Conservation (phyloP, 441 rosid genomes). For the Erysimum pusillum region DNA sequence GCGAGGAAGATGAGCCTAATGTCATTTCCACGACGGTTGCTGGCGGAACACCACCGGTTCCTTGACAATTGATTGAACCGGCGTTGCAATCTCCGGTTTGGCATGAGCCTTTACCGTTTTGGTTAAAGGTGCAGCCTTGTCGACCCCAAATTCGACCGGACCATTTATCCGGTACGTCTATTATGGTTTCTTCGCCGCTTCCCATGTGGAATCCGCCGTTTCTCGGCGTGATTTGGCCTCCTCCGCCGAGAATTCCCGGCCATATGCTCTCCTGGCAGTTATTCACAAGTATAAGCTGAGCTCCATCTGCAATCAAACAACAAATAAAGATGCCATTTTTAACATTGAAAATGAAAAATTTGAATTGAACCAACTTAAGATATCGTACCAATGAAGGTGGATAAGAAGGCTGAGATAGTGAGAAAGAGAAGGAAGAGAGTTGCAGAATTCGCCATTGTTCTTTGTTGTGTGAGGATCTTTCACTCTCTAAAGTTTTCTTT, state of each 20-base stretch:
- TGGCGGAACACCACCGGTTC: constrained; percentile 79
- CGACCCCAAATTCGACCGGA: constrained; percentile 92
- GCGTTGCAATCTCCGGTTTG: constrained; percentile 78
- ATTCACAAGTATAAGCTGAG: constrained; percentile 81
- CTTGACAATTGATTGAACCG: constrained; percentile 69
- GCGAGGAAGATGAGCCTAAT: constrained; percentile 68
- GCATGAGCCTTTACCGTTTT: constrained; percentile 77
- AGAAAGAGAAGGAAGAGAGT: constrained; percentile 49
- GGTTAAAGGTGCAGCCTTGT: constrained; percentile 78
- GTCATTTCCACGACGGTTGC: constrained; percentile 94
- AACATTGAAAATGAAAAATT: not conserved
- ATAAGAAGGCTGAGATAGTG: constrained; percentile 41
- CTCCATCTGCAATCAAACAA: constrained; percentile 61
- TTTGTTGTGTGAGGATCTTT: constrained; percentile 13
- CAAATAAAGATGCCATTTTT: constrained; percentile 2
- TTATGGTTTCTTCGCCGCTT: constrained; percentile 71
- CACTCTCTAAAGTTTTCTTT: constrained; percentile 18
- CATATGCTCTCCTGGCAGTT: constrained; percentile 87
- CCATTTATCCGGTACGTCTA: constrained; percentile 83
- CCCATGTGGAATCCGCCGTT: constrained; percentile 82
- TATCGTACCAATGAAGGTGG: constrained; percentile 49
- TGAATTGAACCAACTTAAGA: not conserved
- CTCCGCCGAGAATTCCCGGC: constrained; percentile 90
- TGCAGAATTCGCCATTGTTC: constrained; percentile 50
- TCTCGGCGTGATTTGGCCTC: constrained; percentile 68